phyloP scores from a whole-genome alignment of 2,329 filamentous ascomycete genomes.

The Cadophora sp. region DNA sequence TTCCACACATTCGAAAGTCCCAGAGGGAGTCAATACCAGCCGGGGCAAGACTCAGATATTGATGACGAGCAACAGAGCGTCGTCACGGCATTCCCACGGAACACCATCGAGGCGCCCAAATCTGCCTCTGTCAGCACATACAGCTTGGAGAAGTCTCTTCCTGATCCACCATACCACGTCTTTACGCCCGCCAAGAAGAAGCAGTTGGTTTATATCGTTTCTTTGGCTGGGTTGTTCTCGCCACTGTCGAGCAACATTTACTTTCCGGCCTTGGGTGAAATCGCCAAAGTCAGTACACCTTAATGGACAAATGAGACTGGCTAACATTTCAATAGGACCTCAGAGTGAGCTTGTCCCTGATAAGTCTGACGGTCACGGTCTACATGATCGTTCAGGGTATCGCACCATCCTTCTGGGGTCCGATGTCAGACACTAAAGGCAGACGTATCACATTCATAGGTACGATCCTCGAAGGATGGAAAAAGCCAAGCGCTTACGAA shows the following conservation, averaged over 20 bases:
- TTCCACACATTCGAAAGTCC: conserved; percentile 34
- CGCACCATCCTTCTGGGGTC: conserved; percentile 55
- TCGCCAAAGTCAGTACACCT: conserved; percentile 43
- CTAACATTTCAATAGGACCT: conserved; percentile 15
- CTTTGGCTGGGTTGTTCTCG: conserved; percentile 58
- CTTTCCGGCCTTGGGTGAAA: conserved; percentile 51
- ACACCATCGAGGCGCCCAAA: too few species aligned
- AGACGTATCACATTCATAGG: conserved; percentile 46
- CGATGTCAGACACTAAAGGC: conserved; percentile 54
- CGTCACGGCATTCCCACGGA: background rate
- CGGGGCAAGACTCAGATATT: conserved; percentile 13
- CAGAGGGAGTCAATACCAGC: conserved; percentile 18
- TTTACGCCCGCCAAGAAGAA: conserved; percentile 51
- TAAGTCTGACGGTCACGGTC: conserved; percentile 51
- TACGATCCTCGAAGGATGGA: too few species aligned
- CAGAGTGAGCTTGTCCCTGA: conserved; percentile 36
- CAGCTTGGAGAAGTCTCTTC: conserved; percentile 27
- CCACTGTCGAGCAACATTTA: conserved; percentile 60
- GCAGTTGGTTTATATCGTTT: conserved; percentile 55
- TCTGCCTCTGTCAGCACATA: background rate
- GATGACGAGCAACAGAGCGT: conserved; percentile 10
- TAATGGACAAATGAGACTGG: too few species aligned
- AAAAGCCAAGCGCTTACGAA: too few species aligned
- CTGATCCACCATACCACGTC: conserved; percentile 45
- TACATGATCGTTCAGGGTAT: conserved; percentile 60